A percentile compares a stretch with the other conserved stretches of the same genome.
These are phyloP conservation scores for Gyromitra esculenta DNA, from an alignment of 2,329 filamentous ascomycete species.

Conservation along the genomic window DNA sequence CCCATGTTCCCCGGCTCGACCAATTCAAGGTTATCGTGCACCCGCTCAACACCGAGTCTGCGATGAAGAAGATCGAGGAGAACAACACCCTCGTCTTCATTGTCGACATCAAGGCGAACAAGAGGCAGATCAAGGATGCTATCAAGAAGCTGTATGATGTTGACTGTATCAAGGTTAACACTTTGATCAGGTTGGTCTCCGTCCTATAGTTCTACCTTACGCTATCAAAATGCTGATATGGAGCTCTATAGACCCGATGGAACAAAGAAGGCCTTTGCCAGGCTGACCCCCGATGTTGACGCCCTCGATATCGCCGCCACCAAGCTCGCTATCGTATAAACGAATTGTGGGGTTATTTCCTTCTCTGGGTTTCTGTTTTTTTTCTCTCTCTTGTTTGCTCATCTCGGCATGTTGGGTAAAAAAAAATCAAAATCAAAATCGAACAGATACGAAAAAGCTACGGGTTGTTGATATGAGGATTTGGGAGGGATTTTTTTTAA, in stretches of 20 bases:
- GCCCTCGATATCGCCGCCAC: slow-evolving; percentile 99
- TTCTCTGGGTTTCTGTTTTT: slow-evolving; percentile 42
- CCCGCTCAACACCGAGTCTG: slow-evolving; percentile 99
- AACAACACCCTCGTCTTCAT: slow-evolving; percentile 99
- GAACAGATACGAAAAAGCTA: slow-evolving; percentile 42
- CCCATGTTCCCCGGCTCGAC: slow-evolving; percentile 89
- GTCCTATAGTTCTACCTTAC: neutral
- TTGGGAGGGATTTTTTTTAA: slow-evolving; percentile 7
- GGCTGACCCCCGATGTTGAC: slow-evolving; percentile 94
- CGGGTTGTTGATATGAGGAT: slow-evolving; percentile 13
- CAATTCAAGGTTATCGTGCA: slow-evolving; percentile 97
- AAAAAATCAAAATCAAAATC: slow-evolving; percentile 21
- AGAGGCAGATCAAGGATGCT: slow-evolving; percentile 98
- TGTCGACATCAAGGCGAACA: slow-evolving; percentile 97
- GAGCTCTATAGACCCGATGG: slow-evolving; percentile 79
- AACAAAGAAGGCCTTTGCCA: slow-evolving; percentile 97
- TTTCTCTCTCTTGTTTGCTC: slow-evolving; percentile 34
- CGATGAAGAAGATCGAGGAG: slow-evolving; percentile 99
- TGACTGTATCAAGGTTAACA: slow-evolving; percentile 99
- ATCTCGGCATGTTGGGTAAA: slow-evolving; percentile 46
- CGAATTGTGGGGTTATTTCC: slow-evolving; percentile 14
- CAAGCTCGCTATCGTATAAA: slow-evolving; percentile 97
- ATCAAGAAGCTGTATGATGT: slow-evolving; percentile 99
- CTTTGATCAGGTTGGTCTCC: slow-evolving; percentile 82
- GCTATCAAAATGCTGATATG: neutral